Evolutionary conservation across 805 yeast genomes (phyloP).

Genomic region (Metschnikowia gelsemii): DNA sequence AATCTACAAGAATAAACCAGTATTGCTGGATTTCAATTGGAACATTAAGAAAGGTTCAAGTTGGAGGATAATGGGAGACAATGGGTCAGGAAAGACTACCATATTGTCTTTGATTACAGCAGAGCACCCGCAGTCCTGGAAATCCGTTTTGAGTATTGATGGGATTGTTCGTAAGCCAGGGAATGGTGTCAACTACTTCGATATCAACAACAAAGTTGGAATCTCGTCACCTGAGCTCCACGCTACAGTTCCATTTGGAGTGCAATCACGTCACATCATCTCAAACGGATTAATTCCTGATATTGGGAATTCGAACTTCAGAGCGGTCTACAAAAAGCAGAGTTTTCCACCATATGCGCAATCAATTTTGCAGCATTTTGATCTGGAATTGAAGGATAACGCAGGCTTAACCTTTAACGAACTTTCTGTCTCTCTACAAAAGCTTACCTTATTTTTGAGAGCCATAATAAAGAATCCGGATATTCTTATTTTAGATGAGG

Average conservation of each 20-base stretch:
- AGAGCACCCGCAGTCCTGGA: slow-evolving; percentile 98
- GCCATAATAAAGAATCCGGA: slow-evolving; percentile 77
- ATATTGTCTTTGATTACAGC: slow-evolving; percentile 80
- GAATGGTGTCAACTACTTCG: slow-evolving; percentile 65
- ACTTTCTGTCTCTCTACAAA: slow-evolving; percentile 70
- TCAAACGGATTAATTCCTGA: slow-evolving; percentile 62
- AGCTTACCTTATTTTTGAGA: slow-evolving; percentile 70
- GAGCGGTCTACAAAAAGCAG: slow-evolving; percentile 40
- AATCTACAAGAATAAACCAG: slow-evolving; percentile 58
- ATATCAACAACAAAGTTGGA: slow-evolving; percentile 76
- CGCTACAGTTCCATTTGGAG: slow-evolving; percentile 65
- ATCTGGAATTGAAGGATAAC: slow-evolving; percentile 31
- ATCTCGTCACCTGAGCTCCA: slow-evolving; percentile 91
- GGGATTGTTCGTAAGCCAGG: slow-evolving; percentile 76
- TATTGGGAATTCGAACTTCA: slow-evolving; percentile 59
- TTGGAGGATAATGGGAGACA: slow-evolving; percentile 88
- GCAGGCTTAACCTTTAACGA: slow-evolving; percentile 49
- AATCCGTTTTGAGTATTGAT: slow-evolving; percentile 57
- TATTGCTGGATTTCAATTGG: slow-evolving; percentile 66
- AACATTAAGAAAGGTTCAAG: slow-evolving; percentile 65
- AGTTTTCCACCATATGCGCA: slow-evolving; percentile 17
- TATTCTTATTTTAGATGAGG: slow-evolving; percentile 83
- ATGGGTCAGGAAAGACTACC: slow-evolving; percentile 94
- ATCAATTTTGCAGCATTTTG: slow-evolving; percentile 23
- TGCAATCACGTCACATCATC: slow-evolving; percentile 56